Percentiles rank a stretch among this genome's conserved stretches.
Evolutionary conservation across 345 rosid species (phyloP).

Genomic region (Citrus mangshanensis): DNA sequence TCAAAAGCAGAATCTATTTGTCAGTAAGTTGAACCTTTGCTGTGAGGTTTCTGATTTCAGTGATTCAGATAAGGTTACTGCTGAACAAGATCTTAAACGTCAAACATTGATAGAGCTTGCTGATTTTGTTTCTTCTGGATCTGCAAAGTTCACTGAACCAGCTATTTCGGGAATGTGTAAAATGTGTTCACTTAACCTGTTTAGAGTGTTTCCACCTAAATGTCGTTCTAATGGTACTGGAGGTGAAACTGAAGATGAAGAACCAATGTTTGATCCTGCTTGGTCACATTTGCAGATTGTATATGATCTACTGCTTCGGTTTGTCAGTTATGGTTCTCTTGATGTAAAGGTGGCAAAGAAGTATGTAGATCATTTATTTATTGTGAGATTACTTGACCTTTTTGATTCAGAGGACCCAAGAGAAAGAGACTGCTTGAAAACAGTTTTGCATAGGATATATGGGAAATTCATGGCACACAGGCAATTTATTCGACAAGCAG

Average conservation of each 20-base stretch:
- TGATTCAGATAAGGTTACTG: constrained; percentile 43
- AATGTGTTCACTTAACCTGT: constrained; percentile 60
- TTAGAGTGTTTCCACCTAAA: constrained; percentile 74
- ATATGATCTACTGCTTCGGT: constrained; percentile 63
- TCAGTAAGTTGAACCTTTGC: constrained; percentile 69
- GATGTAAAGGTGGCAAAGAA: constrained; percentile 72
- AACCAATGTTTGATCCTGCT: constrained; percentile 76
- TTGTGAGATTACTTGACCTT: constrained; percentile 61
- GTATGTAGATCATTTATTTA: constrained; percentile 59
- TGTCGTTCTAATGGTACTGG: constrained; percentile 38
- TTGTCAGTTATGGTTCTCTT: constrained; percentile 44
- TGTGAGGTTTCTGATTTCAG: constrained; percentile 50
- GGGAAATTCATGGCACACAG: constrained; percentile 77
- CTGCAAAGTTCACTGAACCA: constrained; percentile 58
- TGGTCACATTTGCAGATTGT: constrained; percentile 73
- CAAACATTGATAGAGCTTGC: constrained; percentile 56
- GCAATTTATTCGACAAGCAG: constrained; percentile 66
- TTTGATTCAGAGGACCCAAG: constrained; percentile 83
- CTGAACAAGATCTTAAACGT: constrained; percentile 53
- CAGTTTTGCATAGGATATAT: constrained; percentile 64
- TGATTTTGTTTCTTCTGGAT: constrained; percentile 67
- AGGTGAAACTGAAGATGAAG: constrained; percentile 66
- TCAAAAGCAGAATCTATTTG: constrained; percentile 67
- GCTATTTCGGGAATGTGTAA: constrained; percentile 61
- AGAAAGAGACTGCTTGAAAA: constrained; percentile 76